These are phyloP conservation scores for Paradendryphiella salina DNA, from an alignment of 2,329 filamentous ascomycete species.

Conservation along the genomic window DNA sequence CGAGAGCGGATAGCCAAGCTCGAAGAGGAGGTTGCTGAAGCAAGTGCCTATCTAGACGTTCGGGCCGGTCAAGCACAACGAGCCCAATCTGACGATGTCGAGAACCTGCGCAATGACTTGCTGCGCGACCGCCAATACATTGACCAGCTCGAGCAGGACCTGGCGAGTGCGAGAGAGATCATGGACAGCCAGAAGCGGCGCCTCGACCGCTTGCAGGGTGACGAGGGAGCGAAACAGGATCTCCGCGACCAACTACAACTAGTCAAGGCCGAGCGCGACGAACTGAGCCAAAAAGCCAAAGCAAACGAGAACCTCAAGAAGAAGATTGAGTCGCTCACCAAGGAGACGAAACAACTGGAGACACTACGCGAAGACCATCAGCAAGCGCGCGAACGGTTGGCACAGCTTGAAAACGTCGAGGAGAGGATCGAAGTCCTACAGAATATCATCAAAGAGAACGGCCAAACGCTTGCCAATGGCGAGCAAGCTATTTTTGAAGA, in stretches of 20 bases:
- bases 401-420: slow-evolving; percentile 51
- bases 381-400: slow-evolving; percentile 49
- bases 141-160: slow-evolving; percentile 54
- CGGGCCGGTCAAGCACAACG: slow-evolving; percentile 45
- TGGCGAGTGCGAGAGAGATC: slow-evolving; percentile 50
- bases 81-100: slow-evolving; percentile 49
- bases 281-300: slow-evolving; percentile 54
- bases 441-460: slow-evolving; percentile 57
- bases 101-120: slow-evolving; percentile 51
- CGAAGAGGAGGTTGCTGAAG: slow-evolving; percentile 54
- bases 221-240: slow-evolving; percentile 52
- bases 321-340: slow-evolving; percentile 56
- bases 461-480: slow-evolving; percentile 54
- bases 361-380: slow-evolving; percentile 52
- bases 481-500: slow-evolving; percentile 58
- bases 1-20: slow-evolving; percentile 50
- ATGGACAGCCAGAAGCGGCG: slow-evolving; percentile 53
- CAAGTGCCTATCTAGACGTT: slow-evolving; percentile 51
- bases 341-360: slow-evolving; percentile 52
- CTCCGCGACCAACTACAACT: slow-evolving; percentile 57
- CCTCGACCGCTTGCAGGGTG: slow-evolving; percentile 49
- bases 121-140: slow-evolving; percentile 55
- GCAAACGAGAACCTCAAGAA: slow-evolving; percentile 59
- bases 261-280: slow-evolving; percentile 54
- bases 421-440: slow-evolving; percentile 51